Evolutionary conservation across 2,329 filamentous ascomycete species (phyloP), one percentile per base, ranked within the genome.

Genomic region (Didymella pinodella): DNA sequence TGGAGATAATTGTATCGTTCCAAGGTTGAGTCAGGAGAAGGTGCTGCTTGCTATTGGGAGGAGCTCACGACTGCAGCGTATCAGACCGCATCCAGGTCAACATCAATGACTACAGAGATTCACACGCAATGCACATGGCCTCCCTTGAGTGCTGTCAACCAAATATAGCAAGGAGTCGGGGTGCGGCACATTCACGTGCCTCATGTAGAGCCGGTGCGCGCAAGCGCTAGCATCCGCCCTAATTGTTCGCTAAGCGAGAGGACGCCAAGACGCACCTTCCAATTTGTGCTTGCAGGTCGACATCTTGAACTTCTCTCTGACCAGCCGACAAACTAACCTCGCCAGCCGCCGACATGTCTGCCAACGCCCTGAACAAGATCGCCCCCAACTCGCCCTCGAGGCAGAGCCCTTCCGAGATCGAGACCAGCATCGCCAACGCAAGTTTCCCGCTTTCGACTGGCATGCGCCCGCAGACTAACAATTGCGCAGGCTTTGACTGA

Each of bases 351-450:
- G 82, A 81, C 83, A 86, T 76, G 78, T 89, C 88, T 87, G 82
- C 81, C 78, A 74, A 77, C 71, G 85, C 91, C 83, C 86, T 91
- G 80, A 97, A 97, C 91, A 98, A 98, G 92, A 98, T 98, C 83
- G 93, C 93, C 81, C 83, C 89, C 81, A 97, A 95, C 90, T 96
- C 92, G 90, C 90, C 94, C 75, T 97, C 94, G 84, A 89, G 92
- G 87, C 88, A 91, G 82, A 96, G 90, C 85, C 95, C 95, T 75
- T 96, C 92, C 74, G 95, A 99, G 90, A 90, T 98, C 76, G 95
- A 99, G 92, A 89, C 87, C 83, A 92, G 85, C 87, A 96, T 99
- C 82, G 95, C 95, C 81, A 91, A 90, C 84, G 95, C 69, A 90
- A 84, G 95, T 72, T 45, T 41, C 45, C 55, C 8, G n/a, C 26